These are phyloP conservation scores for Puccinia triticina DNA, from an alignment of 1,284 basidiomycete species.

Conservation along the genomic window DNA sequence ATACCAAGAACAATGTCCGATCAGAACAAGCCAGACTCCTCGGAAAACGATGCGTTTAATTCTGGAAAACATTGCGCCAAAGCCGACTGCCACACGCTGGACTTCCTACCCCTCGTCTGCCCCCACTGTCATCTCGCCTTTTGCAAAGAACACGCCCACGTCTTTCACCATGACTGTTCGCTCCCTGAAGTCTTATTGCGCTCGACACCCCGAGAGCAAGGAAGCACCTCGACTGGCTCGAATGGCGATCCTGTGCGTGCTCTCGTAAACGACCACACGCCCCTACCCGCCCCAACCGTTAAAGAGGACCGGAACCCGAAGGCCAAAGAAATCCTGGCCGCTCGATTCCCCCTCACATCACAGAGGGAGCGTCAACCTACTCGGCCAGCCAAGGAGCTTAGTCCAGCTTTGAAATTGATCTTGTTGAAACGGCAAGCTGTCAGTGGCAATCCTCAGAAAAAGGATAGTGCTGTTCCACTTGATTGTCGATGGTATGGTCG, in stretches of 20 bases:
- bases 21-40: not conserved
- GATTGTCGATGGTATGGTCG: constrained; percentile 44
- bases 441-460: constrained; percentile 47
- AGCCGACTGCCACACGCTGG: constrained; percentile 27
- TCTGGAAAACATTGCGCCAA: constrained; percentile 43
- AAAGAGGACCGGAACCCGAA: constrained; percentile 27
- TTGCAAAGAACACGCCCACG: constrained; percentile 34
- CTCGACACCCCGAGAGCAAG: not conserved
- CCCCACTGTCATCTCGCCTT: constrained; percentile 27
- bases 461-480: constrained; percentile 43
- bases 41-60: constrained; percentile 24
- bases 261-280: constrained; percentile 30
- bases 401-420: constrained; percentile 44
- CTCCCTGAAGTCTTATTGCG: not conserved
- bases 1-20: not conserved
- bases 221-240: not conserved
- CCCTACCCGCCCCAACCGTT: not conserved
- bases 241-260: constrained; percentile 14
- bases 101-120: constrained; percentile 48
- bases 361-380: constrained; percentile 13
- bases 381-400: constrained; percentile 23
- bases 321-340: constrained; percentile 41
- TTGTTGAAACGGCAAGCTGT: constrained; percentile 35
- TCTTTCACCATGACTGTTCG: constrained; percentile 41
- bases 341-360: constrained; percentile 25